Conservation (phyloP, 495 filamentous ascomycete genomes). For the Tuber melanosporum region DNA sequence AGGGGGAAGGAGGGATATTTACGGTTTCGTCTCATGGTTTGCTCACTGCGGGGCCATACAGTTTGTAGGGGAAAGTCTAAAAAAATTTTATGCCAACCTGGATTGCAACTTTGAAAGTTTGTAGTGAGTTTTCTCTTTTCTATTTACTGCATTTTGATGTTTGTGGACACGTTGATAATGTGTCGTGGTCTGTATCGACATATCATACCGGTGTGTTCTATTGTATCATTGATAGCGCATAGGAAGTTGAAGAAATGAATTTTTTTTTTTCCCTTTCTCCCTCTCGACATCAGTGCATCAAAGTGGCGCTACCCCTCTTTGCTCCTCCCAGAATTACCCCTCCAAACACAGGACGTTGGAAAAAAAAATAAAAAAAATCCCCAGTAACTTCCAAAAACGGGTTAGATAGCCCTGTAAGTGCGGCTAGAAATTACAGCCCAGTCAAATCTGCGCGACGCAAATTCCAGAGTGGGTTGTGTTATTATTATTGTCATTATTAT, state of each 20-base stretch:
- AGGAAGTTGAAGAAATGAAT: neutral
- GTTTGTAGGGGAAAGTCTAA: neutral
- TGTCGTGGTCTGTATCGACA: neutral
- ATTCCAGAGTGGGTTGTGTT: neutral
- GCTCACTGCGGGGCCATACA: conserved; percentile 1
- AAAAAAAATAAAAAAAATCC: neutral
- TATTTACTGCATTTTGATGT: neutral
- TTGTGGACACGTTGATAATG: conserved; percentile 5
- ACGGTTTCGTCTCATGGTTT: neutral
- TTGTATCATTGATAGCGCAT: neutral
- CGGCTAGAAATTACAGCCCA: neutral
- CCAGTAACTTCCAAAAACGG: neutral
- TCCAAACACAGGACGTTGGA: conserved; percentile 13
- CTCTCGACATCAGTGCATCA: conserved; percentile 16
- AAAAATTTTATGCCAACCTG: neutral
- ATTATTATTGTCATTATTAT: neutral
- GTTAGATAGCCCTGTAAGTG: neutral
- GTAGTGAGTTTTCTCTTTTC: neutral
- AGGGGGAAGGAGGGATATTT: neutral
- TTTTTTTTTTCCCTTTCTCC: neutral
- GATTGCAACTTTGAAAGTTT: neutral
- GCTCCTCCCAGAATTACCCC: conserved; percentile 22
- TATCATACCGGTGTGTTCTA: neutral
- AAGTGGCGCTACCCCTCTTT: conserved; percentile 35
- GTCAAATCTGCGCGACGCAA: neutral